phyloP scores from a whole-genome alignment of 1,284 basidiomycete species.

The Moesziomyces parantarcticus region DNA sequence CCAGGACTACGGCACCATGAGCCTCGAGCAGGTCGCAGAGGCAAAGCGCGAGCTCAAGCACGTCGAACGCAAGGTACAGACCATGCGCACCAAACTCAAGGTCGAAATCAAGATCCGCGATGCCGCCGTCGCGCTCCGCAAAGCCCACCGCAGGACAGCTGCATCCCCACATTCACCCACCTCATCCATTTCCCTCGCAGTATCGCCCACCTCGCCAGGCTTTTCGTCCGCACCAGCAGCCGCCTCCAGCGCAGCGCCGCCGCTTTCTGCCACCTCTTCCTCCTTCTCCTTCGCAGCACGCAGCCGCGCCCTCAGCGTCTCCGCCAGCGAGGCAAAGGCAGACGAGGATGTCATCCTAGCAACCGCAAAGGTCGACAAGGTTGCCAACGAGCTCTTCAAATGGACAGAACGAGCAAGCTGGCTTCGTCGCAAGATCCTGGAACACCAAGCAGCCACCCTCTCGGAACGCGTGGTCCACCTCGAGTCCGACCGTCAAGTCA shows the following conservation, averaged over 20 bases:
- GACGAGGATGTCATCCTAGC: conserved; percentile 47
- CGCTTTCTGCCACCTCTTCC: conserved; percentile 9
- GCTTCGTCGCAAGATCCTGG: conserved; percentile 46
- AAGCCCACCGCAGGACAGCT: conserved; percentile 44
- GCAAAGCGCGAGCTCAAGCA: conserved; percentile 50
- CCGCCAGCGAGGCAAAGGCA: conserved; percentile 47
- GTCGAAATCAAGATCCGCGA: conserved; percentile 57
- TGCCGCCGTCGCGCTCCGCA: conserved; percentile 56
- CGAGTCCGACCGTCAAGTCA: conserved; percentile 40
- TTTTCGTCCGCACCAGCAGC: conserved; percentile 1
- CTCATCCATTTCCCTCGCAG: conserved; percentile 11
- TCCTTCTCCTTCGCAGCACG: conserved; percentile 26
- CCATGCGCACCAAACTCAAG: conserved; percentile 51
- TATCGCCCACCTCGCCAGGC: conserved; percentile 27
- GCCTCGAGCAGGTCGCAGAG: conserved; percentile 52
- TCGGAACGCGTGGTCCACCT: conserved; percentile 46
- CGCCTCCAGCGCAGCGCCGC: neutral
- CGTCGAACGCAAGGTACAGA: conserved; percentile 40
- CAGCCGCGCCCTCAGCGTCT: conserved; percentile 37
- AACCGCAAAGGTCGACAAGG: conserved; percentile 52
- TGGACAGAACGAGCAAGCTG: conserved; percentile 38
- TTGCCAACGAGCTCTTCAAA: conserved; percentile 48
- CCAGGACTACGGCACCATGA: conserved; percentile 45
- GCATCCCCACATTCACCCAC: conserved; percentile 26
- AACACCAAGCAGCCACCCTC: conserved; percentile 56